Evolutionary conservation across 139 green algal species (phyloP).

Genomic region (Micromonas pusilla): DNA sequence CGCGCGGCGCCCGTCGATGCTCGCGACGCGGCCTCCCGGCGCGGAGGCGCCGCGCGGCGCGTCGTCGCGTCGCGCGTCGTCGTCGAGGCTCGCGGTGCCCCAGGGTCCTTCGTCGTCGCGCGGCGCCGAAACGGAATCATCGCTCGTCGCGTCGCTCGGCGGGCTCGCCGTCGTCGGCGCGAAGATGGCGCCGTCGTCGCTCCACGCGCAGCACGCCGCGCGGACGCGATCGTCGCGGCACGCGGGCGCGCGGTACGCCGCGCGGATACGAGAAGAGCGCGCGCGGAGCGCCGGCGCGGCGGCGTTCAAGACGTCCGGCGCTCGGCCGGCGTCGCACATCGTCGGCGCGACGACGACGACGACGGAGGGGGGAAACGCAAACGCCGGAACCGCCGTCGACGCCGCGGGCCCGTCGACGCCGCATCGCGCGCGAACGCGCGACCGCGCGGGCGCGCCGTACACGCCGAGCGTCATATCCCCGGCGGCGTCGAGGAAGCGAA

Average conservation of each 20-base stretch:
- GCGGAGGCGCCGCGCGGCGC: too few species aligned
- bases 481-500: background rate
- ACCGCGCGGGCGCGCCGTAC: background rate
- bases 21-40: too few species aligned
- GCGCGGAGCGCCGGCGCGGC: background rate
- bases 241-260: background rate
- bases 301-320: background rate
- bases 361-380: background rate
- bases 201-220: background rate
- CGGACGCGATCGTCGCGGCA: background rate
- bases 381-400: too few species aligned
- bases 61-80: too few species aligned
- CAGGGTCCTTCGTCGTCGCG: too few species aligned
- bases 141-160: background rate
- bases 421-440: background rate
- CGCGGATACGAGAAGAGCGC: background rate
- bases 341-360: background rate
- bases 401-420: too few species aligned
- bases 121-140: too few species aligned
- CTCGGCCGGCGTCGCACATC: too few species aligned
- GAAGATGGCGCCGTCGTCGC: background rate
- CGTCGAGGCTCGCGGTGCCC: too few species aligned
- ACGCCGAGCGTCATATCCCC: background rate
- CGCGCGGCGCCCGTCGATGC: too few species aligned
- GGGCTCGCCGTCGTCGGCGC: background rate